These are phyloP conservation scores for Cladophialophora yegresii DNA, from an alignment of 2,329 filamentous ascomycete species.

Conservation along the genomic window DNA sequence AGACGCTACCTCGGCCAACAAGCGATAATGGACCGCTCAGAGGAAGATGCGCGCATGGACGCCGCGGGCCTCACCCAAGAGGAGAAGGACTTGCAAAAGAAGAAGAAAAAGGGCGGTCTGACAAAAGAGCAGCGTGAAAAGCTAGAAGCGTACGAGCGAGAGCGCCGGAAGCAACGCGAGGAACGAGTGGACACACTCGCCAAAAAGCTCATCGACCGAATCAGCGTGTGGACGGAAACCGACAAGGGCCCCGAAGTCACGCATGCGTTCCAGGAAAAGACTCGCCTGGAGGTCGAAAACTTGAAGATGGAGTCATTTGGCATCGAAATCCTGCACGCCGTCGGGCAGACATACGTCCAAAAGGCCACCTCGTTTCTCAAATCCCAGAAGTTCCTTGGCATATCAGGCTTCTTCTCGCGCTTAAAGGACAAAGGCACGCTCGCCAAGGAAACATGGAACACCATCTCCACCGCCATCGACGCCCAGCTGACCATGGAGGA, in stretches of 20 bases:
- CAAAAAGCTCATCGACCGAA: conserved; percentile 82
- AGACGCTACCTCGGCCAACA: conserved; percentile 68
- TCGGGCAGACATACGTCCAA: conserved; percentile 84
- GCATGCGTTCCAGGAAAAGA: conserved; percentile 88
- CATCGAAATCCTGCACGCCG: conserved; percentile 91
- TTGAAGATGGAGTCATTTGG: conserved; percentile 99
- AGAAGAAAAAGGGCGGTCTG: conserved; percentile 85
- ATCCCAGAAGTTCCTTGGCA: conserved; percentile 94
- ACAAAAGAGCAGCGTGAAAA: conserved; percentile 93
- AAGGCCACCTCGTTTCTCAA: conserved; percentile 88
- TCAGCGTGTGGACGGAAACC: conserved; percentile 96
- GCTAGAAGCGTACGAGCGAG: conserved; percentile 81
- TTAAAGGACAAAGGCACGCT: conserved; percentile 95
- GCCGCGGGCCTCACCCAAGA: conserved; percentile 68
- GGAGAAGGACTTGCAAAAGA: conserved; percentile 73
- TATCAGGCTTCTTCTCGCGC: conserved; percentile 89
- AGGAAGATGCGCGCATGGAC: conserved; percentile 70
- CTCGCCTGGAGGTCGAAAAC: conserved; percentile 90
- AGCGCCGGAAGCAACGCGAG: conserved; percentile 79
- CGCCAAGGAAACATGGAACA: conserved; percentile 98
- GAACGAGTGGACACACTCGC: conserved; percentile 84
- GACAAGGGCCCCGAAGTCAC: conserved; percentile 87
- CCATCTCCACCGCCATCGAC: conserved; percentile 92
- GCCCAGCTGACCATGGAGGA: conserved; percentile 99
- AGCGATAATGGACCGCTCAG: conserved; percentile 83